Evolutionary conservation across 805 yeast genomes (phyloP).

Genomic region (Cyberlindnera xishuangbannaensis): DNA sequence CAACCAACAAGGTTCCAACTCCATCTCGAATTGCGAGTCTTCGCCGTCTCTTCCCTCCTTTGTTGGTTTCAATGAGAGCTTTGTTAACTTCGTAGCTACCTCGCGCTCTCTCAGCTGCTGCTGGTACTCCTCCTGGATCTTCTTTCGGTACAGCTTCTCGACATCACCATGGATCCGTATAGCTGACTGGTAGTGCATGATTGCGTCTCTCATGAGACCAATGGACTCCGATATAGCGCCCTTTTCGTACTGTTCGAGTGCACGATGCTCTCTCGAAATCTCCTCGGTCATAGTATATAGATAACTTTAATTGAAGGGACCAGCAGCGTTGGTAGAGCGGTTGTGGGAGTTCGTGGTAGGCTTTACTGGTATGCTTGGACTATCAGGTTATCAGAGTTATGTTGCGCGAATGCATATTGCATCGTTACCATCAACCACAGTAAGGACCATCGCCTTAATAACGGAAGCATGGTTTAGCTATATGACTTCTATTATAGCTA

Average conservation of each 20-base stretch:
- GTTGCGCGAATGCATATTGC: too few species aligned
- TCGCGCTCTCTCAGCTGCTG: conserved; percentile 7
- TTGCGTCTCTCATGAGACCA: conserved; percentile 82
- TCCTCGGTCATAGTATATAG: too few species aligned
- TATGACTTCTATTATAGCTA: too few species aligned
- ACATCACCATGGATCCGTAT: conserved; percentile 48
- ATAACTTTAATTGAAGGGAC: not conserved
- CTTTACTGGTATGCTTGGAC: too few species aligned
- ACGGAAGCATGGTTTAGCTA: too few species aligned
- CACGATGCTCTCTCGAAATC: conserved; percentile 28
- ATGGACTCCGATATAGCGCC: conserved; percentile 67
- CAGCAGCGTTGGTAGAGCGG: not conserved
- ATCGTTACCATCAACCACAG: too few species aligned
- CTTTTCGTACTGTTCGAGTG: conserved; percentile 59
- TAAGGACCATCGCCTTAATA: too few species aligned
- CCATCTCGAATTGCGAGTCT: too few species aligned
- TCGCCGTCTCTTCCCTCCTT: conserved; percentile 3
- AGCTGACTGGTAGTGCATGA: conserved; percentile 66
- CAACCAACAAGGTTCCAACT: conserved; percentile 33
- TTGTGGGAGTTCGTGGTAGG: not conserved
- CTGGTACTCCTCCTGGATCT: conserved; percentile 39
- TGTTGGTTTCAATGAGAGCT: not conserved
- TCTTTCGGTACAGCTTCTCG: conserved; percentile 61
- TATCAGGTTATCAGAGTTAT: too few species aligned
- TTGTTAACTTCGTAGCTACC: not conserved